These are phyloP conservation scores for Gracilaria gracilis DNA, from an alignment of 23 red algal genomes.

Conservation along the genomic window DNA sequence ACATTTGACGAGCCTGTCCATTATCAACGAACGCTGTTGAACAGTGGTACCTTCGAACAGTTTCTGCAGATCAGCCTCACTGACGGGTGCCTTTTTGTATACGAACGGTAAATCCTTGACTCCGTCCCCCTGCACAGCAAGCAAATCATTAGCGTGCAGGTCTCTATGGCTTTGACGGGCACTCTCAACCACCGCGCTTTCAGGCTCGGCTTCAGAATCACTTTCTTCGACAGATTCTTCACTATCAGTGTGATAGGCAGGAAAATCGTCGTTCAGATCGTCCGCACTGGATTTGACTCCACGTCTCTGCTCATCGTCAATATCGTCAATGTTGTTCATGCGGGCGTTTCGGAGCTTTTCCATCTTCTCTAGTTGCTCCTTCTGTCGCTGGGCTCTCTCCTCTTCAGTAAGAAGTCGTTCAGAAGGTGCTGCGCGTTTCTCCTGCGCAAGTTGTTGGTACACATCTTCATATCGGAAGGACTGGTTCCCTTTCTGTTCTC, in stretches of 20 bases:
- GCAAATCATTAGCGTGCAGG: not conserved
- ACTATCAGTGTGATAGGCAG: not conserved
- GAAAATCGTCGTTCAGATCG: conserved; percentile 12
- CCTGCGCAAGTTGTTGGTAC: conserved; percentile 47
- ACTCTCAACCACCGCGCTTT: conserved; percentile 3
- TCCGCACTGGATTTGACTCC: conserved; percentile 10
- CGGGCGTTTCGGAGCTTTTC: conserved; percentile 53
- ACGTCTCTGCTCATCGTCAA: not conserved
- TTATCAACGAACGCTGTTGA: conserved; percentile 39
- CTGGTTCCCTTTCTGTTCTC: not conserved
- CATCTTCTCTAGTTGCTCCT: conserved; percentile 33
- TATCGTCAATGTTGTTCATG: conserved; percentile 56
- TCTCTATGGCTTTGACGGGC: not conserved
- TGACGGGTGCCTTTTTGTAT: conserved; percentile 36
- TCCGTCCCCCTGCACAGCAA: conserved; percentile 8
- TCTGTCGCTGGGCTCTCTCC: conserved; percentile 46
- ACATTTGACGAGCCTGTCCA: conserved; percentile 63
- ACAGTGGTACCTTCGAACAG: conserved; percentile 43
- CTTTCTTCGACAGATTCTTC: conserved; percentile 42
- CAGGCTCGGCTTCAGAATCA: conserved; percentile 35
- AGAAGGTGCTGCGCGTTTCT: conserved; percentile 56
- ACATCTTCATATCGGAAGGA: conserved; percentile 65
- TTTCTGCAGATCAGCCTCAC: conserved; percentile 19
- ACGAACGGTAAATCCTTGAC: conserved; percentile 61
- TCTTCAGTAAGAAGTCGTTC: conserved; percentile 73